phyloP scores from a whole-genome alignment of 2,329 filamentous ascomycete genomes.

The Tolypocladium ovalisporum region DNA sequence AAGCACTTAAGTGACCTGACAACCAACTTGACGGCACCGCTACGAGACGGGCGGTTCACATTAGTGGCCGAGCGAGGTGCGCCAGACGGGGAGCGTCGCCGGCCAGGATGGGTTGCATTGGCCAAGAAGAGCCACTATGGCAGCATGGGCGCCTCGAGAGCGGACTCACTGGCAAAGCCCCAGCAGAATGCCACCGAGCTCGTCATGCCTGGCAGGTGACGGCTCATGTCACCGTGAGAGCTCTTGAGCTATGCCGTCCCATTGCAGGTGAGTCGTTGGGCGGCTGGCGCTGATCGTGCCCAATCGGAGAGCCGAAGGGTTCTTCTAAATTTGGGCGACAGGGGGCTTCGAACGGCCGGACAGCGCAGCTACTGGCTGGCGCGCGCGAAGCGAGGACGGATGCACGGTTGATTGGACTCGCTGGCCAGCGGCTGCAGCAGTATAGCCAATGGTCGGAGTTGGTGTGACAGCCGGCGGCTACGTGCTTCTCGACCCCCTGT shows the following conservation, averaged over 20 bases:
- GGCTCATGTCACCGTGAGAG: not conserved
- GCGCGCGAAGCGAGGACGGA: constrained; percentile 24
- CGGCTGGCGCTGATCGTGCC: constrained; percentile 4
- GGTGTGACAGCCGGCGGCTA: constrained; percentile 15
- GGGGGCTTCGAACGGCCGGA: constrained; percentile 8
- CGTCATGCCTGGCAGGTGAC: not conserved
- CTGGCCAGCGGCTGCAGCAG: constrained; percentile 13
- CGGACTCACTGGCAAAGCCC: not conserved
- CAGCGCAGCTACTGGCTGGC: constrained; percentile 21
- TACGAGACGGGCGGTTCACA: constrained; percentile 14
- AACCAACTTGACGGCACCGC: constrained; percentile 11
- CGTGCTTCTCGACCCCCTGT: constrained; percentile 8
- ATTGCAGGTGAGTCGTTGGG: not conserved
- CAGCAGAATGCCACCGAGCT: not conserved
- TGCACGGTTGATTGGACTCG: constrained; percentile 3
- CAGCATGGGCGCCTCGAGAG: not conserved
- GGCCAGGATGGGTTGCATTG: constrained; percentile 3
- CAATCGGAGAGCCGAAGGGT: constrained; percentile 19
- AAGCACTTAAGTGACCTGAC: constrained; percentile 15
- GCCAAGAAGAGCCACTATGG: not conserved
- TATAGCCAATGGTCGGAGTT: constrained; percentile 9
- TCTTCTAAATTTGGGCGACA: constrained; percentile 25
- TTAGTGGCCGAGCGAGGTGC: constrained; percentile 12
- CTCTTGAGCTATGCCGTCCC: not conserved
- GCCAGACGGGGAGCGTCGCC: constrained; percentile 3